These are phyloP conservation scores for Hypoxylon sp. DNA, from an alignment of 2,329 filamentous ascomycete genomes.

Conservation along the genomic window DNA sequence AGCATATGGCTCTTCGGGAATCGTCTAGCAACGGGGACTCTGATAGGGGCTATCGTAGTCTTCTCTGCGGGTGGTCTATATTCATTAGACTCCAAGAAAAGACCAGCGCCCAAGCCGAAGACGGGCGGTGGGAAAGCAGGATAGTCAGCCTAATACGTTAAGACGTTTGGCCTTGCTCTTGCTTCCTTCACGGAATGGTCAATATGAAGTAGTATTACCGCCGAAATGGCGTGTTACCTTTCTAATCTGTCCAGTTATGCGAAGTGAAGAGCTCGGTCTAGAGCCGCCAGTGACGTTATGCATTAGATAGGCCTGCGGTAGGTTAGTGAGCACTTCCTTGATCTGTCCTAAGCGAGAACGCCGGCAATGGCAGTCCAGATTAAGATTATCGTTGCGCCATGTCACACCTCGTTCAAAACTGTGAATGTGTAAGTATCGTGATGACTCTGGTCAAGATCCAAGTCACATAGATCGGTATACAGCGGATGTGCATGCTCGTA, in stretches of 20 bases:
- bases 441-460: not conserved
- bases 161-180: constrained; percentile 13
- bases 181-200: constrained; percentile 18
- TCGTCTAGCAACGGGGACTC: constrained; percentile 78
- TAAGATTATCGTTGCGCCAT: no score
- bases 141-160: constrained; percentile 32
- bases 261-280: not conserved
- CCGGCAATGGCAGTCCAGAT: no score
- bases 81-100: constrained; percentile 74
- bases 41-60: constrained; percentile 85
- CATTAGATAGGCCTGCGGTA: not conserved
- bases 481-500: not conserved
- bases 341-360: no score
- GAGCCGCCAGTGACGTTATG: not conserved
- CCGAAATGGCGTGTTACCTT: not conserved
- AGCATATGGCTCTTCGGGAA: constrained; percentile 98
- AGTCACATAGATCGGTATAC: not conserved
- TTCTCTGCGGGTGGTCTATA: constrained; percentile 94
- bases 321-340: no score
- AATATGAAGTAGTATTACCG: constrained; percentile 18
- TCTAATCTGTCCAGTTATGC: not conserved
- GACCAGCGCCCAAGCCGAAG: constrained; percentile 51
- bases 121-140: constrained; percentile 48
- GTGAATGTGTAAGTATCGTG: not conserved
- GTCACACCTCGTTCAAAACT: no score